Evolutionary conservation across 2,329 filamentous ascomycete species (phyloP).

Genomic region (Cadophora luteo-olivacea): DNA sequence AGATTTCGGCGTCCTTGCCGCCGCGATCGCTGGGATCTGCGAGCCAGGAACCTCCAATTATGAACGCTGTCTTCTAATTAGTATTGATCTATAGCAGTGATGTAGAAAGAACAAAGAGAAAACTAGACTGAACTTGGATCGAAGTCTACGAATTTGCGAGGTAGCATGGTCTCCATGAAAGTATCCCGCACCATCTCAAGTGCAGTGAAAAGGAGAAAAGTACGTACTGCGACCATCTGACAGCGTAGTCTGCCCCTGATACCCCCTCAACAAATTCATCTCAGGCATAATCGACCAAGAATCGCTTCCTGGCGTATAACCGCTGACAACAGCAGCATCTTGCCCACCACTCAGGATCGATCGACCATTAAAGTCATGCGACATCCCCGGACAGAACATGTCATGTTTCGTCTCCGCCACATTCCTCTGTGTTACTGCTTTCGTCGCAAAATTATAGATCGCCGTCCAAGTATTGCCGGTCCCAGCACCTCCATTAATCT

Average conservation of each 20-base stretch:
- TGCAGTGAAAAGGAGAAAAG: background rate
- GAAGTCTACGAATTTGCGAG: too few relatives aligned
- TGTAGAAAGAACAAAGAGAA: background rate
- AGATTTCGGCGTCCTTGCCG: constrained; percentile 39
- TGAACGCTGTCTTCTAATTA: constrained; percentile 52
- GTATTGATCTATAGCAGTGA: background rate
- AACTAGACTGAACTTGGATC: too few relatives aligned
- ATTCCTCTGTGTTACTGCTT: constrained; percentile 32
- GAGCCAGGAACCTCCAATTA: constrained; percentile 41
- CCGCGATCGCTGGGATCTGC: background rate
- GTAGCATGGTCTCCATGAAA: background rate
- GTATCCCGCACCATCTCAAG: too few relatives aligned
- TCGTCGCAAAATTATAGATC: constrained; percentile 42
- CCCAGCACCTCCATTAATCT: background rate
- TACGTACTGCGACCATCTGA: constrained; percentile 53
- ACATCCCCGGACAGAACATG: constrained; percentile 65
- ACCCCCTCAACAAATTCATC: constrained; percentile 57
- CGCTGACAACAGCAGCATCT: constrained; percentile 54
- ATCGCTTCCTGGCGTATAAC: constrained; percentile 35
- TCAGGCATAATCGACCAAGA: constrained; percentile 49
- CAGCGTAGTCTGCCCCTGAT: constrained; percentile 57
- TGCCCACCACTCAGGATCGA: constrained; percentile 62
- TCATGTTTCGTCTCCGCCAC: constrained; percentile 54
- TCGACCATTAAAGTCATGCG: constrained; percentile 53
- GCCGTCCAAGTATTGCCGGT: constrained; percentile 43